Evolutionary conservation across 2,329 filamentous ascomycete genomes (phyloP), one percentile per base, ranked within the genome.

Genomic region (Sporothrix inflata): DNA sequence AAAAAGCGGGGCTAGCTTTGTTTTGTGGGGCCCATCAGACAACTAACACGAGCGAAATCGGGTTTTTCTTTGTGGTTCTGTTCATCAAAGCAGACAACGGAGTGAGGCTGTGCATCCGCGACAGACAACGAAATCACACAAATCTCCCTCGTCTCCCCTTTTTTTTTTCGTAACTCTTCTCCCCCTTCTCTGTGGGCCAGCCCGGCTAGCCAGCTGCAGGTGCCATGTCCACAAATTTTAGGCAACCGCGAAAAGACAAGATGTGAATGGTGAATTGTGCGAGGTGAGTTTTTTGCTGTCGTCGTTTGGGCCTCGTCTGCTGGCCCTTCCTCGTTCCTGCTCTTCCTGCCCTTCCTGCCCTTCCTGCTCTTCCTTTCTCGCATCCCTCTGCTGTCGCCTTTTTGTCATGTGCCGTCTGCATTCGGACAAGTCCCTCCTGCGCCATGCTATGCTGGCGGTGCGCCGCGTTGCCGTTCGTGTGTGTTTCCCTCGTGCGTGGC

Each of bases 21-120:
- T 38, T 38, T 67, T 67, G 45, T 67, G 65, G 65, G 65, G 3
- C 65, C 38, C 38, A 42, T 5, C 27, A 38, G 42, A 38, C 27
- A 34, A 67, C 63, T 67, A 67, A 67, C 65, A 53, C 27, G 65
- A 67, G 45, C 45, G 45, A 66, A 67, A 34, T 51, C 27, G 65
- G 45, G 45, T 34, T 51, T 51, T 34, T 38, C 38, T 45, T 21
- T 67, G 65, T 40, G 65, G 65, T 67, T 53, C 65, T 67, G 3
- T 51, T 21, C 42, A 67, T 66, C 63, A 66, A 66, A 47, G 16
- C 40, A 65, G 42, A 66, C 63, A 49, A 49, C 42, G 45, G 65
- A 67, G 65, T 49, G 65, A 67, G 65, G 65, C 65, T 67, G 65
- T 51, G 65, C 65, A 67, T 51, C 27, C 45, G 42, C 65, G 27